Evolutionary conservation across 257 asterid genomes (phyloP).

Genomic region (Linderniella brevidens): DNA sequence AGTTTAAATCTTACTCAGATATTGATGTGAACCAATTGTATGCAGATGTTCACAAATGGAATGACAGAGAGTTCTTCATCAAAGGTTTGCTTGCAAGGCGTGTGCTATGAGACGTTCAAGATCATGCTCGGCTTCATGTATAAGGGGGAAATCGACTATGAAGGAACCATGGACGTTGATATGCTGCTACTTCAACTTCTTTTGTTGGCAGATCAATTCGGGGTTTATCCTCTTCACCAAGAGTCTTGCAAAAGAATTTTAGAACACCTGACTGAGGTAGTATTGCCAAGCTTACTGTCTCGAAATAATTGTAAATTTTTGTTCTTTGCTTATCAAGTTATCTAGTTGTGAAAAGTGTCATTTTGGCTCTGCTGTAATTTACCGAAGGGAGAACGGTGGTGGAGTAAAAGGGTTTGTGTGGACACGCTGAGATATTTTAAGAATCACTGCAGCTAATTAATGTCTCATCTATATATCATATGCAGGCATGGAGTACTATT

Average conservation of each 20-base stretch:
- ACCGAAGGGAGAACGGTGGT: constrained; percentile 40
- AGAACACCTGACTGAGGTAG: constrained; percentile 88
- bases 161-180: constrained; percentile 25
- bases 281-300: neutral
- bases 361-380: constrained; percentile 5
- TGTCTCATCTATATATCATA: constrained; percentile 56
- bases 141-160: constrained; percentile 40
- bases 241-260: constrained; percentile 86
- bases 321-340: constrained; percentile 6
- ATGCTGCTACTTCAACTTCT: constrained; percentile 73
- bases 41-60: constrained; percentile 98
- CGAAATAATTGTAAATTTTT: constrained; percentile 4
- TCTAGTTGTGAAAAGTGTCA: constrained; percentile 16
- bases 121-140: constrained; percentile 84
- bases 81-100: constrained; percentile 52
- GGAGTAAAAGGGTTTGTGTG: constrained; percentile 33
- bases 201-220: constrained; percentile 78
- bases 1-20: neutral
- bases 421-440: constrained; percentile 25
- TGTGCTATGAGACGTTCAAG: constrained; percentile 55
- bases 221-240: constrained; percentile 84
- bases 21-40: constrained; percentile 7
- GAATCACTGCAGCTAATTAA: constrained; percentile 35
- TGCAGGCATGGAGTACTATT: constrained; percentile 94
- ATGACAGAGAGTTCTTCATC: constrained; percentile 78